Evolutionary conservation across 1,139 yeast species (phyloP).

Genomic region (Yamadazyma friedrichii): DNA sequence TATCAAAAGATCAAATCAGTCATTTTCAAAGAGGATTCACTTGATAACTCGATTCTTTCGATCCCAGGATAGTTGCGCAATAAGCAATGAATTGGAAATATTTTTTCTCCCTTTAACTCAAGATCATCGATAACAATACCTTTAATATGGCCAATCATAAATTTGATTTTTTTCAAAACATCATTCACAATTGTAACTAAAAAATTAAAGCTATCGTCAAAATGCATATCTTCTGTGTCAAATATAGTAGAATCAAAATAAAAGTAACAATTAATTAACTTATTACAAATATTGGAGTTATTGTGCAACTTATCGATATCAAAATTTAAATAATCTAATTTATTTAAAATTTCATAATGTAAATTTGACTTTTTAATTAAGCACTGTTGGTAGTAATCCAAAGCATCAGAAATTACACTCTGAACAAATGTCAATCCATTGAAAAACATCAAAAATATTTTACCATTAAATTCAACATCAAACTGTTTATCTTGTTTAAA

Average conservation of each 20-base stretch:
- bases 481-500: constrained; percentile 6
- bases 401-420: constrained; percentile 28
- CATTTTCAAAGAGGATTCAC: constrained; percentile 16
- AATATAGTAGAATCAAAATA: constrained; percentile 35
- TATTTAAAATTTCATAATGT: constrained; percentile 9
- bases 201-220: constrained; percentile 24
- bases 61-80: constrained; percentile 34
- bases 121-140: constrained; percentile 36
- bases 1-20: constrained; percentile 8
- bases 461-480: constrained; percentile 25
- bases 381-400: constrained; percentile 28
- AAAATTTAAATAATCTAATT: constrained; percentile 9
- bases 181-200: constrained; percentile 35
- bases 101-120: constrained; percentile 32
- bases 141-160: constrained; percentile 33
- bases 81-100: constrained; percentile 30
- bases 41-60: constrained; percentile 32
- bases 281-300: not conserved
- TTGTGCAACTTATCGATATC: constrained; percentile 6
- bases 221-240: constrained; percentile 12
- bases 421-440: constrained; percentile 36
- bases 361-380: constrained; percentile 6
- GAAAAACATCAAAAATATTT: constrained; percentile 41
- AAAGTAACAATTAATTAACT: constrained; percentile 23
- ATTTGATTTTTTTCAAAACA: constrained; percentile 34